Evolutionary conservation across 2,329 filamentous ascomycete species (phyloP).

Genomic region (Moelleriella libera): DNA sequence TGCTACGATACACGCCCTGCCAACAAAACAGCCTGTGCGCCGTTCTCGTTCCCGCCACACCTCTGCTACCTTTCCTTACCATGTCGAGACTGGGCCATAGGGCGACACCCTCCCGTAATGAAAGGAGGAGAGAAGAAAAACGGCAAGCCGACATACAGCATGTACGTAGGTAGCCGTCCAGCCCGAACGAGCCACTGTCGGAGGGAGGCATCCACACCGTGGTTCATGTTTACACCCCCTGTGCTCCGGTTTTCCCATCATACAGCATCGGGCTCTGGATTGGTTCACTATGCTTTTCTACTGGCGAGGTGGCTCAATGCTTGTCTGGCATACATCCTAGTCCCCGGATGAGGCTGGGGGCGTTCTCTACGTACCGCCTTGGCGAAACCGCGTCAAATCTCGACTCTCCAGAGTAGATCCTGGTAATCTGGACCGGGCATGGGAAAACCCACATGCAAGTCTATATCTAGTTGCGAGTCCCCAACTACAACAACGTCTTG

Average conservation of each 20-base stretch:
- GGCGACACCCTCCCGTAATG: background rate
- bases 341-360: slow-evolving; percentile 8
- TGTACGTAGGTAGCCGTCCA: slow-evolving; percentile 4
- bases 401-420: slow-evolving; percentile 5
- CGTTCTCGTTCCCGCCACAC: background rate
- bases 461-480: slow-evolving; percentile 8
- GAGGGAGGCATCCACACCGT: slow-evolving; percentile 1
- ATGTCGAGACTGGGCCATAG: background rate
- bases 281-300: background rate
- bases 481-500: slow-evolving; percentile 2
- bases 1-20: background rate
- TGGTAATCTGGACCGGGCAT: slow-evolving; percentile 3
- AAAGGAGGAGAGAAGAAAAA: no score
- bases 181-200: slow-evolving; percentile 3
- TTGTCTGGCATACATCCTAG: slow-evolving; percentile 1
- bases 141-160: no score
- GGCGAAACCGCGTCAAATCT: slow-evolving; percentile 2
- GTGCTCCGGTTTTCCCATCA: background rate
- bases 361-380: slow-evolving; percentile 3
- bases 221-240: background rate
- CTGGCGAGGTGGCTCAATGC: background rate
- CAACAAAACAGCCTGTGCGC: background rate
- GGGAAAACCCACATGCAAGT: background rate
- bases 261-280: background rate
- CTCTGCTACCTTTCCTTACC: background rate